Evolutionary conservation across 805 yeast genomes (phyloP).

Genomic region (Pichia thaimueangensis): DNA sequence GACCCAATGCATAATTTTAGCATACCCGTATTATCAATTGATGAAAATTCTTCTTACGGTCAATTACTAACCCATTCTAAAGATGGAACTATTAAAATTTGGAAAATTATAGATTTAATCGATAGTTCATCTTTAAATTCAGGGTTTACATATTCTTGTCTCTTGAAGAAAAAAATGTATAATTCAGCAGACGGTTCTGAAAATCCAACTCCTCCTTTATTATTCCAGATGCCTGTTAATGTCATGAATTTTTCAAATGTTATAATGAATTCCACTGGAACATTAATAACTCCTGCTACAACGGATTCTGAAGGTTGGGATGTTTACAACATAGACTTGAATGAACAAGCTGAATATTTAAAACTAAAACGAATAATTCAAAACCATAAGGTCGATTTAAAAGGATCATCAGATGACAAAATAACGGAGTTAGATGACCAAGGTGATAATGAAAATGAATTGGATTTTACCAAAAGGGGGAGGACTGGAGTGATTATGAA

Average conservation of each 20-base stretch:
- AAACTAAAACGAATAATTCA: constrained; percentile 27
- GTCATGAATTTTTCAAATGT: constrained; percentile 67
- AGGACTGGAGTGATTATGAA: constrained; percentile 68
- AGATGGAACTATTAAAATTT: constrained; percentile 49
- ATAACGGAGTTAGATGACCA: constrained; percentile 12
- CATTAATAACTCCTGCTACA: constrained; percentile 56
- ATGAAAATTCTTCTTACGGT: constrained; percentile 35
- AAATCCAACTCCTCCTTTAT: constrained; percentile 13
- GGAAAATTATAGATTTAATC: constrained; percentile 32
- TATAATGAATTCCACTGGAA: constrained; percentile 28
- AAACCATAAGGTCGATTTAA: constrained; percentile 1
- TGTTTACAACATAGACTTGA: constrained; percentile 38
- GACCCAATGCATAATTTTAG: not conserved
- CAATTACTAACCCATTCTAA: constrained; percentile 57
- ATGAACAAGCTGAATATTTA: not conserved
- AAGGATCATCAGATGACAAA: constrained; percentile 5
- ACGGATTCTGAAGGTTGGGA: constrained; percentile 59
- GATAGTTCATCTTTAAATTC: not conserved
- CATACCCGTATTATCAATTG: constrained; percentile 17
- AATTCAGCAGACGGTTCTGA: not conserved
- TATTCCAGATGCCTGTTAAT: constrained; percentile 59
- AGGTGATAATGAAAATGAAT: constrained; percentile 2
- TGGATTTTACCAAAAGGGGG: constrained; percentile 5
- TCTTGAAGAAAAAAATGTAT: constrained; percentile 15
- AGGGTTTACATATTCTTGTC: constrained; percentile 9